These are phyloP conservation scores for Scutellaria baicalensis DNA, from an alignment of 257 asterid species.

Conservation along the genomic window DNA sequence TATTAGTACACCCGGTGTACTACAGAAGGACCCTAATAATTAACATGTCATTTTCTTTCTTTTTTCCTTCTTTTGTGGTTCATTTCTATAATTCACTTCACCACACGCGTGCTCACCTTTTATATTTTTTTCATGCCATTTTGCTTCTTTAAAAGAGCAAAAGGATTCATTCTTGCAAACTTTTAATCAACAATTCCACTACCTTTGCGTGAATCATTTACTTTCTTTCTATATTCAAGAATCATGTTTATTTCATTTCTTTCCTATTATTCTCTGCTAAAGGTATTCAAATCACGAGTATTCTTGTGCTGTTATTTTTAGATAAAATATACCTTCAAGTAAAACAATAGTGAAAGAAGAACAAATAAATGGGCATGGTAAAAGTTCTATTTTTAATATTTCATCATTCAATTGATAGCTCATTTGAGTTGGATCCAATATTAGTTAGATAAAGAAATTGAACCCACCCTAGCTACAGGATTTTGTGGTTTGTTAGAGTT, in stretches of 20 bases:
- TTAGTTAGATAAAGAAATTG: too few species aligned
- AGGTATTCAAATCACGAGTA: not conserved
- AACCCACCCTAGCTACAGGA: too few species aligned
- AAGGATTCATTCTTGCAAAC: constrained; percentile 5
- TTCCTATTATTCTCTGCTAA: not conserved
- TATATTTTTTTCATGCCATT: not conserved
- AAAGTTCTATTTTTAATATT: too few species aligned
- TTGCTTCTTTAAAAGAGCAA: not conserved
- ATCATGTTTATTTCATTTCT: not conserved
- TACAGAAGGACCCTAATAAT: too few species aligned
- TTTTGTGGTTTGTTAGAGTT: too few species aligned
- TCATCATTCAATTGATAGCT: too few species aligned
- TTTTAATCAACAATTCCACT: constrained; percentile 30
- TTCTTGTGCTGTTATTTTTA: not conserved
- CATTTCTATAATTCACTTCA: constrained; percentile 3
- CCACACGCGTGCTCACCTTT: constrained; percentile 34
- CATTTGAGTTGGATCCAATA: too few species aligned
- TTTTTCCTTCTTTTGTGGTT: not conserved
- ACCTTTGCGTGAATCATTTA: not conserved
- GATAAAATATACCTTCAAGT: too few species aligned
- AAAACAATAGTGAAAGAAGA: too few species aligned
- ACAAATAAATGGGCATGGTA: too few species aligned
- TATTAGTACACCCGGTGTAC: too few species aligned
- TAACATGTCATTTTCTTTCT: constrained; percentile 12
- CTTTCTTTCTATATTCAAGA: not conserved